Evolutionary conservation across 495 filamentous ascomycete genomes (phyloP).

Genomic region (Aspergillus panamensis): DNA sequence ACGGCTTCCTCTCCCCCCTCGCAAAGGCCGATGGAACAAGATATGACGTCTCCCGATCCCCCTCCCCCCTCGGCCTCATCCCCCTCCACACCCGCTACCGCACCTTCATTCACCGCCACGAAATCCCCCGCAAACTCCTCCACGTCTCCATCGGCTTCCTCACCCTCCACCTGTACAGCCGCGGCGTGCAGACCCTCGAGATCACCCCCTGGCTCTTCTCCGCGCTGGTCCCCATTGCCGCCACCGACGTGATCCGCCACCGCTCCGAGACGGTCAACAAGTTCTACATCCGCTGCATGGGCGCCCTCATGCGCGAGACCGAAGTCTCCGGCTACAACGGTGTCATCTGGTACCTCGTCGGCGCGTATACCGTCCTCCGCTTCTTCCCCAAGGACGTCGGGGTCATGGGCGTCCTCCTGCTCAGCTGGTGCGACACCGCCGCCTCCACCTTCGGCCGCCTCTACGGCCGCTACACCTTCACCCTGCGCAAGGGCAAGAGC

Average conservation of each 20-base stretch:
- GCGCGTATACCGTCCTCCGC: conserved; percentile 77
- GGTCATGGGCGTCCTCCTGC: conserved; percentile 78
- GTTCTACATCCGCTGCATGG: conserved; percentile 77
- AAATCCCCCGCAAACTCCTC: conserved; percentile 45
- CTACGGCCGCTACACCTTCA: conserved; percentile 83
- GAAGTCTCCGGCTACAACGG: conserved; percentile 93
- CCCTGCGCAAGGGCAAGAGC: conserved; percentile 82
- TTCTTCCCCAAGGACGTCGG: conserved; percentile 95
- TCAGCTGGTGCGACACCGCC: conserved; percentile 98
- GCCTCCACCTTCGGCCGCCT: conserved; percentile 87
- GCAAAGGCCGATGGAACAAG: conserved; percentile 51
- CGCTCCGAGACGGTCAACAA: conserved; percentile 75
- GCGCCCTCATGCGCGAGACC: conserved; percentile 92
- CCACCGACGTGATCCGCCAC: conserved; percentile 78
- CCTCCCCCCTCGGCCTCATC: conserved; percentile 89
- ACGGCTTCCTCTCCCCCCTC: conserved; percentile 71
- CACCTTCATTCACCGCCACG: conserved; percentile 50
- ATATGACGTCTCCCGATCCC: conserved; percentile 80
- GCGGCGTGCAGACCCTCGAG: conserved; percentile 63
- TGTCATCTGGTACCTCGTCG: conserved; percentile 92
- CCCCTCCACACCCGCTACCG: conserved; percentile 72
- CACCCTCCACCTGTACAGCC: conserved; percentile 75
- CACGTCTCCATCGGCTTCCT: conserved; percentile 96
- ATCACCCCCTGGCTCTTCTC: conserved; percentile 81
- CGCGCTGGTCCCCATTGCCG: conserved; percentile 83